A percentile compares a stretch with the other conserved stretches of the same genome.
Conservation (phyloP, 495 filamentous ascomycete species). For the Neurospora pannonica region DNA sequence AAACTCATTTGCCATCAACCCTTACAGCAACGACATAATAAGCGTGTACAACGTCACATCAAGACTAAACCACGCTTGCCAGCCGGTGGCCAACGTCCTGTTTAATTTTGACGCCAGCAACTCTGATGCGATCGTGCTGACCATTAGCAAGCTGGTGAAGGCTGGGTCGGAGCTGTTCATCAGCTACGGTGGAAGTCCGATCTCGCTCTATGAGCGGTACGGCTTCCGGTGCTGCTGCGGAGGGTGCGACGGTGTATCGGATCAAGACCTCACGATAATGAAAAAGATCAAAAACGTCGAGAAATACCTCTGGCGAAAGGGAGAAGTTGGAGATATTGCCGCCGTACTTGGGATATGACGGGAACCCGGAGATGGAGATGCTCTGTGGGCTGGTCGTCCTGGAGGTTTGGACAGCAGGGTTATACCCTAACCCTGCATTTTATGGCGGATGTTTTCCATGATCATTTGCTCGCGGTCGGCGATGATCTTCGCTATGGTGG, state of each 20-base stretch:
- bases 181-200: slow-evolving; percentile 19
- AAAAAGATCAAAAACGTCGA: not conserved
- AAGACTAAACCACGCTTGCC: slow-evolving; percentile 30
- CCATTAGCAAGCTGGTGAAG: slow-evolving; percentile 4
- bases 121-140: slow-evolving; percentile 3
- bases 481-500: not conserved
- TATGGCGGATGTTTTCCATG: not conserved
- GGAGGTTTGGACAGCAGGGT: not conserved
- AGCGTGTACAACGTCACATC: slow-evolving; percentile 9
- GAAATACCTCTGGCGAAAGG: not conserved
- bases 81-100: slow-evolving; percentile 8
- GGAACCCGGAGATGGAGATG: no score
- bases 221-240: slow-evolving; percentile 28
- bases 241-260: slow-evolving; percentile 16
- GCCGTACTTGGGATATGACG: not conserved
- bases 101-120: slow-evolving; percentile 1
- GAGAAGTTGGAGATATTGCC: not conserved
- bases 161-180: slow-evolving; percentile 24
- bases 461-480: not conserved
- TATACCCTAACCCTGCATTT: not conserved
- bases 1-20: not conserved
- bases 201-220: slow-evolving; percentile 17
- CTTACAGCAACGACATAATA: not conserved
- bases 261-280: slow-evolving; percentile 6
- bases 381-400: not conserved